Conservation (phyloP, 164 flowering plant genomes). For the Platanus orientalis region DNA sequence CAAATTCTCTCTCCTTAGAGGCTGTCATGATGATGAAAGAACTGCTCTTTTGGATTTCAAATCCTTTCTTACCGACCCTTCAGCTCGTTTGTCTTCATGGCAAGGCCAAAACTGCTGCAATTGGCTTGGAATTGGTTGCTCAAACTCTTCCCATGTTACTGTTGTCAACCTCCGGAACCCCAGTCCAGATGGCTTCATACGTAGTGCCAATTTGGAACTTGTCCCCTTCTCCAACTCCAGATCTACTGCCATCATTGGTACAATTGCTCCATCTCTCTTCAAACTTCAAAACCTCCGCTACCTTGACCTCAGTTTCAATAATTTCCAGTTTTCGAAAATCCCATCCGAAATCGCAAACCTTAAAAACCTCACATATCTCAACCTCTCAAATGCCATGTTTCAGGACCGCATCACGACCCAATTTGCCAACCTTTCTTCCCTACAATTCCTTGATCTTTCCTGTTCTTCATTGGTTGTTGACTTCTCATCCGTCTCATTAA, state of each 20-base stretch:
- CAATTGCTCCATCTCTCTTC: conserved; percentile 17
- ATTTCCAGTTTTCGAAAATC: conserved; percentile 16
- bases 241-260: conserved; percentile 16
- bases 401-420: conserved; percentile 13
- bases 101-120: too few species aligned
- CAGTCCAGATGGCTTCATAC: background rate
- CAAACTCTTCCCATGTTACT: too few species aligned
- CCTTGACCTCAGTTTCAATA: conserved; percentile 21
- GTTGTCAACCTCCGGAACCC: too few species aligned
- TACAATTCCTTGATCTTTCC: conserved; percentile 18
- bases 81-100: conserved; percentile 14
- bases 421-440: conserved; percentile 17
- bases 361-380: too few species aligned
- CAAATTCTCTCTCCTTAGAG: too few species aligned
- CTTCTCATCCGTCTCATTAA: conserved; percentile 5
- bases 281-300: conserved; percentile 9
- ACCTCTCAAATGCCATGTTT: conserved; percentile 11
- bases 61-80: conserved; percentile 12
- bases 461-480: conserved; percentile 5
- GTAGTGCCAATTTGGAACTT: background rate
- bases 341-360: too few species aligned
- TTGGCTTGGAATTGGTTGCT: conserved; percentile 22
- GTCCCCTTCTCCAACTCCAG: background rate
- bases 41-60: conserved; percentile 17
- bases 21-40: conserved; percentile 16